phyloP scores from a whole-genome alignment of 768 basidiomycete genomes.

The Tylopilus plumbeoviolaceoides region DNA sequence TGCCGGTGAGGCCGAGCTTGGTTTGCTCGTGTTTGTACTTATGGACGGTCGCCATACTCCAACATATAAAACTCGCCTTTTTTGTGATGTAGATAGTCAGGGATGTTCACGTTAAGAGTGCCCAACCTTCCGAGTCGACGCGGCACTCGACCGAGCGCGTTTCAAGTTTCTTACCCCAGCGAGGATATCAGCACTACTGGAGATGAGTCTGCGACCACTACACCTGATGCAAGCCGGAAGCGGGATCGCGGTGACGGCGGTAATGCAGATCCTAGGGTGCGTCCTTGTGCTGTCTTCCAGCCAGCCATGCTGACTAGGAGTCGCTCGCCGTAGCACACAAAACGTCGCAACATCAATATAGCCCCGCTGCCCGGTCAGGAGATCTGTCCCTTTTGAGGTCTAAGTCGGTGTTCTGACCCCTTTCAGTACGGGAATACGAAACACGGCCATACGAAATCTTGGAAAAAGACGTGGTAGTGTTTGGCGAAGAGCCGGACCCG shows the following conservation, averaged over 20 bases:
- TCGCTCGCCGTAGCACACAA: constrained; percentile 12
- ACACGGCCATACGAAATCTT: constrained; percentile 28
- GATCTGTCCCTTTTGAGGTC: neutral
- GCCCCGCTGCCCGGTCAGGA: constrained; percentile 14
- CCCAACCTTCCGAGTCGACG: constrained; percentile 16
- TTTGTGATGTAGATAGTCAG: too few relatives aligned
- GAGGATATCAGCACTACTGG: constrained; percentile 23
- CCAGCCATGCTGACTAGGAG: neutral
- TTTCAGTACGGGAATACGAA: constrained; percentile 39
- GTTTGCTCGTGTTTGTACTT: too few relatives aligned
- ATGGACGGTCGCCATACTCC: too few relatives aligned
- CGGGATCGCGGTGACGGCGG: constrained; percentile 17
- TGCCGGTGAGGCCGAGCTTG: too few relatives aligned
- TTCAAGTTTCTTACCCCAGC: constrained; percentile 50
- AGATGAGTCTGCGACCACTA: constrained; percentile 19
- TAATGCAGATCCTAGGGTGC: constrained; percentile 10
- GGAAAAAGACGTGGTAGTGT: constrained; percentile 36
- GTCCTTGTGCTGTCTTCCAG: neutral
- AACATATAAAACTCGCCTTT: too few relatives aligned
- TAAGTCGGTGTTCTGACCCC: neutral
- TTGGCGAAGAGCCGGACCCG: constrained; percentile 40
- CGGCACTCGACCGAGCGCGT: constrained; percentile 46
- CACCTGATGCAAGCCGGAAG: constrained; percentile 29
- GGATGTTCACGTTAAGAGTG: neutral
- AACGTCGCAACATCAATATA: constrained; percentile 28